phyloP scores from a whole-genome alignment of 441 rosid genomes.

The Erodium moschatum region DNA sequence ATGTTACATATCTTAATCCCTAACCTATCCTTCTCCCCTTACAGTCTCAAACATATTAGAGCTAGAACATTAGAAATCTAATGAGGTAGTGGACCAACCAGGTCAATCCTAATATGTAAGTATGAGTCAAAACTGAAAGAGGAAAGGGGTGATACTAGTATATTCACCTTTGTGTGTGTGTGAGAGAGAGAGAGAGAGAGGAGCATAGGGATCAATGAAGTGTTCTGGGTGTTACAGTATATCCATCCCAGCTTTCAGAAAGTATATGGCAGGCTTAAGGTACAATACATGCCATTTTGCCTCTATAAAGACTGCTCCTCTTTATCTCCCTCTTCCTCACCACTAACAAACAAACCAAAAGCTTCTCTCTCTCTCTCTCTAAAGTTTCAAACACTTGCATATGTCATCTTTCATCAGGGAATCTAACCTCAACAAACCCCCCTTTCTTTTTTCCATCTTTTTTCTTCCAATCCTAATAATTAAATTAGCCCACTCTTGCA shows the following conservation, averaged over 20 bases:
- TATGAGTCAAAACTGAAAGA: too few relatives aligned
- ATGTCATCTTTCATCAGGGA: background rate
- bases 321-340: conserved; percentile 1
- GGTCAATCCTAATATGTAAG: too few relatives aligned
- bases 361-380: background rate
- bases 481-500: conserved; percentile 31
- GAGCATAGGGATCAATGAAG: background rate
- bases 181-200: background rate
- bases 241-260: conserved; percentile 5
- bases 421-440: conserved; percentile 25
- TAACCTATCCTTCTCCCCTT: too few relatives aligned
- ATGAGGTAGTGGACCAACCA: too few relatives aligned
- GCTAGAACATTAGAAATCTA: too few relatives aligned
- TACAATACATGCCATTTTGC: conserved; percentile 7
- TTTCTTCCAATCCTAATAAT: conserved; percentile 34
- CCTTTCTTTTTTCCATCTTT: conserved; percentile 19
- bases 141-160: too few relatives aligned
- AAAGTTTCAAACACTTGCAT: background rate
- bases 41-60: too few relatives aligned
- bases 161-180: too few relatives aligned
- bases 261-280: conserved; percentile 11
- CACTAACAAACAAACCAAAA: background rate
- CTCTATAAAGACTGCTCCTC: conserved; percentile 4
- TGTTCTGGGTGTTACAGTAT: background rate
- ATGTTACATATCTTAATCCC: too few relatives aligned